Percentiles rank a stretch among this genome's conserved stretches.
Evolutionary conservation across 2,329 filamentous ascomycete genomes (phyloP).

Genomic region (Hymenoscyphus infarciens): DNA sequence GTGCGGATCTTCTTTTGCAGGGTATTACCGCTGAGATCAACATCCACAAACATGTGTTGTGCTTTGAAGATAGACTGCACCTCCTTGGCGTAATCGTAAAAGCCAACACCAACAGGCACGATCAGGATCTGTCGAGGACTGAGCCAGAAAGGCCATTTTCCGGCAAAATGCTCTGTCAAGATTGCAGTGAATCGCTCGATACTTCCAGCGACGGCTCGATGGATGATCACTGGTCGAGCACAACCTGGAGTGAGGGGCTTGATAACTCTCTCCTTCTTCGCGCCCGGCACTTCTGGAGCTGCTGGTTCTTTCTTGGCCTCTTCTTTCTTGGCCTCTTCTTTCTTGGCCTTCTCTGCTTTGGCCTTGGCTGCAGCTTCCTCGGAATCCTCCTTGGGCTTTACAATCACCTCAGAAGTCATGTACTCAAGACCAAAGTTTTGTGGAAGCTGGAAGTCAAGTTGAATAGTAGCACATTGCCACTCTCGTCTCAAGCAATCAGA

Average conservation of each 20-base stretch:
- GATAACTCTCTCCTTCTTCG: conserved; percentile 42
- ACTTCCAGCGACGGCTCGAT: conserved; percentile 74
- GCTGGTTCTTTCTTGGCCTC: no score
- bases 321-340: conserved; percentile 38
- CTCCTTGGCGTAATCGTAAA: conserved; percentile 71
- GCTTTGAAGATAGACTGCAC: conserved; percentile 65
- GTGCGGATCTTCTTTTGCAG: conserved; percentile 88
- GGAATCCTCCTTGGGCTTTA: conserved; percentile 37
- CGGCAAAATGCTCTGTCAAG: conserved; percentile 77
- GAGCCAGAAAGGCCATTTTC: conserved; percentile 88
- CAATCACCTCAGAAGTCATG: conserved; percentile 65
- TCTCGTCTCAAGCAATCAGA: conserved; percentile 81
- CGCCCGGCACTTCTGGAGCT: conserved; percentile 35
- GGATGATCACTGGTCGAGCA: conserved; percentile 80
- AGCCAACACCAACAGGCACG: conserved; percentile 71
- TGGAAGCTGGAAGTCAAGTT: conserved; percentile 84
- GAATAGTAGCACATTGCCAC: conserved; percentile 89
- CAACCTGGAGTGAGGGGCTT: conserved; percentile 63
- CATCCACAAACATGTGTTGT: conserved; percentile 66
- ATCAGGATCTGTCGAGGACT: conserved; percentile 78
- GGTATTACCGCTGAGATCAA: conserved; percentile 72
- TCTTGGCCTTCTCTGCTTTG: conserved; percentile 39
- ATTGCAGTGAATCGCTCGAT: conserved; percentile 70
- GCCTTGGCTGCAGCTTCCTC: conserved; percentile 38
- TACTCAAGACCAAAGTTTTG: conserved; percentile 86